Base-by-base conservation (phyloP, 164 flowering plant species). In the Taxillus chinensis region DNA sequence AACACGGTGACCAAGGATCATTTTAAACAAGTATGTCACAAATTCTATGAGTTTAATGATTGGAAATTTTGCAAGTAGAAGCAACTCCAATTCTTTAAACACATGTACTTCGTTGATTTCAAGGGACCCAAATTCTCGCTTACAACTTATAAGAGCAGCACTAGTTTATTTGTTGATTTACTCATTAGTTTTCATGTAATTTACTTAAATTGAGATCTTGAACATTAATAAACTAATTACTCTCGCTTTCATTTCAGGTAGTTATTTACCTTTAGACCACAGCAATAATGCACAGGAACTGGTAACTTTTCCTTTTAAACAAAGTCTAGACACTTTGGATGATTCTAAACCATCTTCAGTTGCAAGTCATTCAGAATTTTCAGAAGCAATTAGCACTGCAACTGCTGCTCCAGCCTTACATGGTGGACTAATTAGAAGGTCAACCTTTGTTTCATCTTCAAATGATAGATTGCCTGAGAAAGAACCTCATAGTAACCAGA, bases 221-320 rank as follows among this genome's bases (percentile, higher is more conserved):
- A 4, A 13, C 12, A 61, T 62, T 16, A 49, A 43, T 64, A 41
- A 15, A 38, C 63, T 48, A 4, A 62, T 10, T n/a, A n/a, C 65
- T 60, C 55, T 60, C 60, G 41, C 37, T 55, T 7, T 59, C 62
- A 45, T 72, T 73, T 68, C 80, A 82, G 89, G 75, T 27, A 82
- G 77, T 68, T 46, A 66, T 43, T 9, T 65, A 40, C 56, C 68
- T 50, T 53, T 53, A 53, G 74, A 77, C 65, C 38, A 65, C 57
- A 67, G 60, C 54, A 27, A 46, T 27, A 62, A 72, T 68, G 83
- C 46, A 43, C 79, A 73, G 66, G 96, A 87, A 72, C 15, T 83
- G 70, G 64, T 64, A 55, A 71, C 81, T 52, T 74, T 83, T 70
- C 54, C 86, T 70, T 73, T 89, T 55, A 75, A 57, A 63, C 67